Base-by-base conservation (phyloP, 257 asterid species). In the Jasminum sambac region DNA sequence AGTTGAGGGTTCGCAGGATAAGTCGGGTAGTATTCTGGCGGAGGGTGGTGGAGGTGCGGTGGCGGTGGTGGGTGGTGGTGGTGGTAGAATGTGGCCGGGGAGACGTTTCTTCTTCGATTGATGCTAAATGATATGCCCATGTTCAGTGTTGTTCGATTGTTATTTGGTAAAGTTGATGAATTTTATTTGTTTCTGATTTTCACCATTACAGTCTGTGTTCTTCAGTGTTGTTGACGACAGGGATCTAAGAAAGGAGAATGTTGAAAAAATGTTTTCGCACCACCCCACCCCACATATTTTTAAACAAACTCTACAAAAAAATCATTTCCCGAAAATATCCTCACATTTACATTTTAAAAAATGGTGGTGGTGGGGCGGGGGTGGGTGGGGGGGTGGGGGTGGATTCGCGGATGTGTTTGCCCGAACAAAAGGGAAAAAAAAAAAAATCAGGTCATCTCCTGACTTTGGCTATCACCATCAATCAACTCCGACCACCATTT, bases 41-140 rank as follows among this genome's bases (percentile, higher is more conserved):
- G 48, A 64, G 16, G 68, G 25, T 24, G 11, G 64, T 14, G 37
- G 64, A 23, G 37, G 13, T 23, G 62, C n/a, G n/a, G n/a, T n/a
- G n/a, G n/a, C n/a, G n/a, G n/a, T 25, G 72, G 72, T 25, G 36
- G 64, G 25, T 38, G 24, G 37, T 64, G 58, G 60, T 64, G 64
- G 55, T 50, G 59, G 26, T 50, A 50, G 59, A n/a, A 50, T 2
- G 59, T 50, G 70, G 74, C 80, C 74, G 73, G 80, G 74, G 78
- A 72, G 77, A 67, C 74, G 81, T 76, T 44, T 66, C 85, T 64
- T 44, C 91, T 68, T 72, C 90, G 44, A 37, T 7, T 70, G 71
- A 77, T 75, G 88, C 93, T 83, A 43, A 83, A 65, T 26, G 90
- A 81, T 70, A 85, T 67, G 57, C 93, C 90, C 93, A 87, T 77